Evolutionary conservation across 208 protist genomes (phyloP).

Genomic region (Phytomonas francai): DNA sequence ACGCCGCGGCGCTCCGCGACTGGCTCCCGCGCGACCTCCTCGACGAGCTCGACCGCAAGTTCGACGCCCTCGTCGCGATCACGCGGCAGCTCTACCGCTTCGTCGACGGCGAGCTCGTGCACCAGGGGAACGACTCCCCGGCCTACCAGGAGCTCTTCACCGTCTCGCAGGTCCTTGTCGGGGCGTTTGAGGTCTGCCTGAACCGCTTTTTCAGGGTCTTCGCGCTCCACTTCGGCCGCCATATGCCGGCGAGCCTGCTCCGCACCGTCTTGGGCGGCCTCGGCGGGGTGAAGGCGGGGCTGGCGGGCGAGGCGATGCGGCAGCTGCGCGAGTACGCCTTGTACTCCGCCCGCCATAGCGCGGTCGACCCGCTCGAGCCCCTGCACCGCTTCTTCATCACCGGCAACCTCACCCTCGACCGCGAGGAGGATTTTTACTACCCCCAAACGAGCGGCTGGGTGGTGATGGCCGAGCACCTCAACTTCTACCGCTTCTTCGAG

Average conservation of each 20-base stretch:
- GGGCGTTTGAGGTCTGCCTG: conserved; percentile 86
- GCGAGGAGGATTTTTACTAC: conserved; percentile 82
- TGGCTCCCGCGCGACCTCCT: conserved; percentile 61
- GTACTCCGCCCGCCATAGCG: conserved; percentile 29
- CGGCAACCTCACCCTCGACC: conserved; percentile 81
- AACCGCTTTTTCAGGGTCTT: conserved; percentile 54
- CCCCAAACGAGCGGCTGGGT: conserved; percentile 93
- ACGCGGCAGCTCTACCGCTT: conserved; percentile 95
- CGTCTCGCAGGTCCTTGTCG: conserved; percentile 91
- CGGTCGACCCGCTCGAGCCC: conserved; percentile 37
- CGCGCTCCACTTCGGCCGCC: conserved; percentile 38
- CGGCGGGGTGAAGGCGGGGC: conserved; percentile 8
- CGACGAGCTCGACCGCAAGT: conserved; percentile 91
- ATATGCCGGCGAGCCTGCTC: conserved; percentile 51
- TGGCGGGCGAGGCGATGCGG: conserved; percentile 27
- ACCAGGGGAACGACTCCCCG: conserved; percentile 95
- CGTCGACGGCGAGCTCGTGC: conserved; percentile 65
- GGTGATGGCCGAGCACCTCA: conserved; percentile 98
- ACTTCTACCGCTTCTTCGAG: conserved; percentile 98
- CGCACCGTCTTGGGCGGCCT: conserved; percentile 26
- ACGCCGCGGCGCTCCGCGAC: conserved; percentile 22
- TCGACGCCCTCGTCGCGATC: conserved; percentile 92
- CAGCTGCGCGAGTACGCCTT: conserved; percentile 59
- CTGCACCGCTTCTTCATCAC: conserved; percentile 69
- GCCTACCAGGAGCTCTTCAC: conserved; percentile 95